phyloP scores from a whole-genome alignment of 2,329 filamentous ascomycete species.

The Fusarium circinatum region DNA sequence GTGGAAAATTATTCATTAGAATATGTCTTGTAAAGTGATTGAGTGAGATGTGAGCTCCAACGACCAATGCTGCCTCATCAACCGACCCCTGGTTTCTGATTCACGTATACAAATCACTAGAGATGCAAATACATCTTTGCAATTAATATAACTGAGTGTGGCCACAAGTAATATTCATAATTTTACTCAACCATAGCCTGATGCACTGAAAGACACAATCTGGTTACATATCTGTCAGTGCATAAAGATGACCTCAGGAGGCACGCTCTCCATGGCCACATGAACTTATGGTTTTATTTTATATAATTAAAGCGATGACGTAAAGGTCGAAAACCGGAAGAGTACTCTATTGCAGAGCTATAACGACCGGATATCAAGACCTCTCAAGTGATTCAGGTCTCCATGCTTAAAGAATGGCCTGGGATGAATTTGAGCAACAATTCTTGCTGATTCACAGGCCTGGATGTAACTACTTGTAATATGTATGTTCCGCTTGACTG shows the following conservation, averaged over 20 bases:
- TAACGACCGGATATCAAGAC: neutral
- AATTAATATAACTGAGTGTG: neutral
- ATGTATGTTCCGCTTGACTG: accelerated
- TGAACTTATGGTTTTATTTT: neutral
- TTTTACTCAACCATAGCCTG: neutral
- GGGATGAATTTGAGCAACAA: neutral
- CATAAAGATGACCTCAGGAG: neutral
- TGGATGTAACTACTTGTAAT: neutral
- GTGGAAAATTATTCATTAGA: neutral
- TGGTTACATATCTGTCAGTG: too few species aligned
- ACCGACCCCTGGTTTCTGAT: neutral
- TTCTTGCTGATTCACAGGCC: neutral
- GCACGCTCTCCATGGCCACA: too few species aligned
- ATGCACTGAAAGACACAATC: neutral
- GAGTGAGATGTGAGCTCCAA: neutral
- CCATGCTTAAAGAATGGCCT: accelerated
- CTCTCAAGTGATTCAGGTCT: neutral
- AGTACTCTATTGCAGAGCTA: neutral
- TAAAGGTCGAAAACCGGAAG: neutral
- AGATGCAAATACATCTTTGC: accelerated
- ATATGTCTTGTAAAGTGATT: neutral
- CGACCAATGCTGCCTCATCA: too few species aligned
- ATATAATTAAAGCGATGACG: neutral
- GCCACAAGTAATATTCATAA: accelerated
- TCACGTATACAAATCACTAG: neutral